Conservation (phyloP, 352 stramenopile genomes). For the Phytophthora tubulina region DNA sequence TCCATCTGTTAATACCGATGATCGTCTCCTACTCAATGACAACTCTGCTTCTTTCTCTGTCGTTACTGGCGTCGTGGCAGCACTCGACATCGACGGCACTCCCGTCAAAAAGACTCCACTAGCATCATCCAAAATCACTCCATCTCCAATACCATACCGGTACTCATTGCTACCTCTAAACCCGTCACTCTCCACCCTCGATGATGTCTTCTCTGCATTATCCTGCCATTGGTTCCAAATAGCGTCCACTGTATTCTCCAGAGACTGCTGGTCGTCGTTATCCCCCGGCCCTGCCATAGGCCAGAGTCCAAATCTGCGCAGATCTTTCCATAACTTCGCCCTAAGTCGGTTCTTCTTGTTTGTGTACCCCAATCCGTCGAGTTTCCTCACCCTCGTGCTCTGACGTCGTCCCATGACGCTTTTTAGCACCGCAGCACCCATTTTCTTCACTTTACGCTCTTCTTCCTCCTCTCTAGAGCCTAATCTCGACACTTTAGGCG, state of each 20-base stretch:
- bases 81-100: constrained; percentile 30
- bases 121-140: constrained; percentile 19
- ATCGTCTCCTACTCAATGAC: constrained; percentile 1
- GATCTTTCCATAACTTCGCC: constrained; percentile 68
- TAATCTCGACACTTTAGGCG: constrained; percentile 64
- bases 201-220: background rate
- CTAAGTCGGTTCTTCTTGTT: constrained; percentile 45
- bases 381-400: constrained; percentile 40
- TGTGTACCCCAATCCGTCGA: constrained; percentile 36
- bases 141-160: background rate
- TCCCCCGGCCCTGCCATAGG: constrained; percentile 36
- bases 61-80: background rate
- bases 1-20: constrained; percentile 10
- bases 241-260: constrained; percentile 60
- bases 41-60: background rate
- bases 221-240: constrained; percentile 71
- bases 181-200: background rate
- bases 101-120: constrained; percentile 44
- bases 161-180: constrained; percentile 11
- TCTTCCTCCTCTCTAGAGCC: constrained; percentile 32
- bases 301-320: constrained; percentile 70
- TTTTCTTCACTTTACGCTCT: constrained; percentile 25
- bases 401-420: constrained; percentile 38
- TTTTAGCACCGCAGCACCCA: constrained; percentile 18
- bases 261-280: constrained; percentile 31